Evolutionary conservation across 1,284 basidiomycete genomes (phyloP).

Genomic region (Amylostereum chailletii): DNA sequence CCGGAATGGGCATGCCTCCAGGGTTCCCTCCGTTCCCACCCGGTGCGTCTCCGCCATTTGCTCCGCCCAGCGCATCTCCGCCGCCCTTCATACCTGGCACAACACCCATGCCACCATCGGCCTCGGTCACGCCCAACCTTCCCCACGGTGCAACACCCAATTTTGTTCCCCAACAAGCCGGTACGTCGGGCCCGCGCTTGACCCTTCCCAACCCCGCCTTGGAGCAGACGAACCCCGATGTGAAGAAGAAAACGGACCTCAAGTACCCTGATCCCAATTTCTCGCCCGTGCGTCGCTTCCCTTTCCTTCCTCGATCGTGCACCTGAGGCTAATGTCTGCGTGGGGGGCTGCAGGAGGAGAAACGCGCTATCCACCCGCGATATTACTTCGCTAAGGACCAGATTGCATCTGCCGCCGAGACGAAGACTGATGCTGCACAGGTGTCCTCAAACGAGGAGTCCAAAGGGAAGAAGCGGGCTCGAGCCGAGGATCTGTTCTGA

Average conservation of each 20-base stretch:
- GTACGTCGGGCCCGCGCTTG: constrained; percentile 23
- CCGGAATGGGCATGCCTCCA: constrained; percentile 26
- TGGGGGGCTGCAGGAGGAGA: constrained; percentile 58
- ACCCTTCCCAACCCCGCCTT: constrained; percentile 49
- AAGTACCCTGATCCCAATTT: constrained; percentile 75
- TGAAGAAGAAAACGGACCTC: constrained; percentile 72
- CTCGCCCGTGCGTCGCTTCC: constrained; percentile 45
- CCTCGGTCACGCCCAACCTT: constrained; percentile 9
- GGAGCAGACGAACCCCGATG: constrained; percentile 57
- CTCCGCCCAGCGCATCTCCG: constrained; percentile 5
- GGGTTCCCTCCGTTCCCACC: constrained; percentile 27
- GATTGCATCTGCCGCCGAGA: constrained; percentile 24
- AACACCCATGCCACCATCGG: constrained; percentile 11
- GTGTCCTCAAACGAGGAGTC: constrained; percentile 38
- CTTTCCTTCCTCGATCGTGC: not conserved
- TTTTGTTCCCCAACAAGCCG: not conserved
- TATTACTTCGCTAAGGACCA: constrained; percentile 54
- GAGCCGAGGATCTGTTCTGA: constrained; percentile 72
- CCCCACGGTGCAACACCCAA: constrained; percentile 6
- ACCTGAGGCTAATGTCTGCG: not conserved
- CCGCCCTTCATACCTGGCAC: constrained; percentile 19
- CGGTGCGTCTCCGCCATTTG: constrained; percentile 13
- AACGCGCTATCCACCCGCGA: constrained; percentile 64
- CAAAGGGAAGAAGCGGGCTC: constrained; percentile 67
- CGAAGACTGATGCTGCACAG: constrained; percentile 16